Conservation (phyloP, 129 eudicot genomes). For the Erigeron canadensis region DNA sequence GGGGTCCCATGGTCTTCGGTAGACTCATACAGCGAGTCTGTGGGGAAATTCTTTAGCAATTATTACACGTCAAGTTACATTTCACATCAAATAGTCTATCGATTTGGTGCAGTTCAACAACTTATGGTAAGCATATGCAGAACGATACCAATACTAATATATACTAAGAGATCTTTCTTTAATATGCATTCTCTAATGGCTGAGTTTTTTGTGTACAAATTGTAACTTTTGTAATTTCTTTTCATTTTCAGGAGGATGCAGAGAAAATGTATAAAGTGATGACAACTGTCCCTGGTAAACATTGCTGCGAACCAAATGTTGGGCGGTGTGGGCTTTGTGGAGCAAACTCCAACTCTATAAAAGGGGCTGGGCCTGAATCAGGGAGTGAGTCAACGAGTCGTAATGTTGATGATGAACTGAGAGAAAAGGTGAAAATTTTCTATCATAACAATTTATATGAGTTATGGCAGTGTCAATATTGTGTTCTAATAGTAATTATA, state of each 20-base stretch:
- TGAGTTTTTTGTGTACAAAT: background rate
- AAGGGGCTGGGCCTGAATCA: constrained; percentile 37
- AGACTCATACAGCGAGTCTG: constrained; percentile 57
- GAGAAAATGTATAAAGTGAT: constrained; percentile 64
- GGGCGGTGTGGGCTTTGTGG: constrained; percentile 77
- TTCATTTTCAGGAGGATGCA: constrained; percentile 62
- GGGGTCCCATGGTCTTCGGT: constrained; percentile 77
- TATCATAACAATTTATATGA: background rate
- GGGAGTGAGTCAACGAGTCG: constrained; percentile 24
- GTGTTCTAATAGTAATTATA: no score
- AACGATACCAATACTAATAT: background rate
- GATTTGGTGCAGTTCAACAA: constrained; percentile 65
- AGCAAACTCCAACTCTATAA: constrained; percentile 43
- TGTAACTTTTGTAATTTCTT: background rate
- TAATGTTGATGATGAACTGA: constrained; percentile 43
- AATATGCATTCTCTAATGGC: no score
- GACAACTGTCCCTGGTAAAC: constrained; percentile 34
- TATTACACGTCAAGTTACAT: constrained; percentile 76
- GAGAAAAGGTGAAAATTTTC: constrained; percentile 46
- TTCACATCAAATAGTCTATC: constrained; percentile 83
- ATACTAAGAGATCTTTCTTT: no score
- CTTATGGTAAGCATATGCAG: constrained; percentile 23
- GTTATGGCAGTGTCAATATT: no score
- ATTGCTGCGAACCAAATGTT: constrained; percentile 36
- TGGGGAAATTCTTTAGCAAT: constrained; percentile 64